Evolutionary conservation across 768 basidiomycete species (phyloP).

Genomic region (Amanita rubescens): DNA sequence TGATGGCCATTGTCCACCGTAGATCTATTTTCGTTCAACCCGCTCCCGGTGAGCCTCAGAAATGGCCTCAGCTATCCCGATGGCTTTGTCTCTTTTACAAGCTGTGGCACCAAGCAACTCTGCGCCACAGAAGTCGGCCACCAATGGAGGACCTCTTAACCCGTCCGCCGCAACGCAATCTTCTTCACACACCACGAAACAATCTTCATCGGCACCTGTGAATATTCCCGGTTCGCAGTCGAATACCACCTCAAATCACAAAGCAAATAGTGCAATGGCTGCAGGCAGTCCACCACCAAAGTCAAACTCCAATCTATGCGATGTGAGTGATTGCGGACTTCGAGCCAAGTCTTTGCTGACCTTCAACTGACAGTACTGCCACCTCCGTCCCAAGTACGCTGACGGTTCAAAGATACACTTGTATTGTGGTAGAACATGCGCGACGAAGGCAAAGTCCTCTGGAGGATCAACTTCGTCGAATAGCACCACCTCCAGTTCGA

Average conservation of each 20-base stretch:
- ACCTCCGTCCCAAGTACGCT: slow-evolving; percentile 45
- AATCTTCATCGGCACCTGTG: slow-evolving; percentile 24
- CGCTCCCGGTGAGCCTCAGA: not conserved
- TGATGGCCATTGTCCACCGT: slow-evolving; percentile 3
- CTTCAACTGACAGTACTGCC: slow-evolving; percentile 38
- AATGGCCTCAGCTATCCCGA: slow-evolving; percentile 39
- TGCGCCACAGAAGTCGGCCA: slow-evolving; percentile 23
- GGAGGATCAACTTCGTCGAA: slow-evolving; percentile 14
- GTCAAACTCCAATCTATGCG: slow-evolving; percentile 35
- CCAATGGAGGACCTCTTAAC: slow-evolving; percentile 13
- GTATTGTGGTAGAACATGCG: slow-evolving; percentile 54
- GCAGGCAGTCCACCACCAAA: slow-evolving; percentile 22
- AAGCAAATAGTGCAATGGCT: slow-evolving; percentile 8
- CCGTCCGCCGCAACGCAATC: slow-evolving; percentile 15
- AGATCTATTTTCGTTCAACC: slow-evolving; percentile 9
- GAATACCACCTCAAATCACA: slow-evolving; percentile 9
- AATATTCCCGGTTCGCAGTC: slow-evolving; percentile 22
- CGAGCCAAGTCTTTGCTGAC: not conserved
- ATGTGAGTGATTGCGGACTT: slow-evolving; percentile 29
- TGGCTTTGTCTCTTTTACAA: slow-evolving; percentile 37
- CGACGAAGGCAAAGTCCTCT: slow-evolving; percentile 32
- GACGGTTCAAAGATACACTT: slow-evolving; percentile 50
- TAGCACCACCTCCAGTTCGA: slow-evolving; percentile 17
- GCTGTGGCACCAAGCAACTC: slow-evolving; percentile 29
- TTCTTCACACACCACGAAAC: slow-evolving; percentile 20